phyloP scores from a whole-genome alignment of 495 filamentous ascomycete species.

The Eremomyces bilateralis region DNA sequence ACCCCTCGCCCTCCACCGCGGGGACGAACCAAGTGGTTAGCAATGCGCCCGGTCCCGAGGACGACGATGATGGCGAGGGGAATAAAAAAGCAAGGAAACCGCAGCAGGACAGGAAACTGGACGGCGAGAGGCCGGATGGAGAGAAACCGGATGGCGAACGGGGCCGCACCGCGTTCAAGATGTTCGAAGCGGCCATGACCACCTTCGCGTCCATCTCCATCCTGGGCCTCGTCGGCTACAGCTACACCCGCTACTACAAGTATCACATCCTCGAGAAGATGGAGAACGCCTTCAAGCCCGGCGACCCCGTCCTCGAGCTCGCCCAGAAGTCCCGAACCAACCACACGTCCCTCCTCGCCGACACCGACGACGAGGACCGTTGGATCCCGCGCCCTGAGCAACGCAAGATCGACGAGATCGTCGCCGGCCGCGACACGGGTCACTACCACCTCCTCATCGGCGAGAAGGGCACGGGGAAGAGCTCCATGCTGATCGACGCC shows the following conservation, averaged over 20 bases:
- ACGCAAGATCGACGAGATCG: slow-evolving; percentile 49
- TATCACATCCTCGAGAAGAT: slow-evolving; percentile 72
- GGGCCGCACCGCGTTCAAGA: slow-evolving; percentile 41
- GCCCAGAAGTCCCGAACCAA: slow-evolving; percentile 41
- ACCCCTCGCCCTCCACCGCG: no score
- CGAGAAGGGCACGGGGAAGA: slow-evolving; percentile 92
- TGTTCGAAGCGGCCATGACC: slow-evolving; percentile 67
- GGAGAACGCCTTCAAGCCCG: slow-evolving; percentile 75
- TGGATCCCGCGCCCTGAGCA: slow-evolving; percentile 78
- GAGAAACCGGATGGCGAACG: slow-evolving; percentile 5
- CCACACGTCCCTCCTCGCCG: neutral
- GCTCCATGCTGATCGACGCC: slow-evolving; percentile 80
- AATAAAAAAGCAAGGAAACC: no score
- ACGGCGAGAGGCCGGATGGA: neutral
- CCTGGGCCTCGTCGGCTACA: slow-evolving; percentile 62
- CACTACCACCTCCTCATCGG: slow-evolving; percentile 89
- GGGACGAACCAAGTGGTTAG: no score
- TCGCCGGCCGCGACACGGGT: slow-evolving; percentile 42
- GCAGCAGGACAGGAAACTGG: no score
- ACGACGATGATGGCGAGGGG: no score
- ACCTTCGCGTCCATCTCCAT: slow-evolving; percentile 71
- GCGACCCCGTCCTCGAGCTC: slow-evolving; percentile 77
- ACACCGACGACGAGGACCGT: neutral
- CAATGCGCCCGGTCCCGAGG: no score
- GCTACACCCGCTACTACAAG: slow-evolving; percentile 78